Conservation (phyloP, 2,329 filamentous ascomycete species). For the Pezicula radicicola region DNA sequence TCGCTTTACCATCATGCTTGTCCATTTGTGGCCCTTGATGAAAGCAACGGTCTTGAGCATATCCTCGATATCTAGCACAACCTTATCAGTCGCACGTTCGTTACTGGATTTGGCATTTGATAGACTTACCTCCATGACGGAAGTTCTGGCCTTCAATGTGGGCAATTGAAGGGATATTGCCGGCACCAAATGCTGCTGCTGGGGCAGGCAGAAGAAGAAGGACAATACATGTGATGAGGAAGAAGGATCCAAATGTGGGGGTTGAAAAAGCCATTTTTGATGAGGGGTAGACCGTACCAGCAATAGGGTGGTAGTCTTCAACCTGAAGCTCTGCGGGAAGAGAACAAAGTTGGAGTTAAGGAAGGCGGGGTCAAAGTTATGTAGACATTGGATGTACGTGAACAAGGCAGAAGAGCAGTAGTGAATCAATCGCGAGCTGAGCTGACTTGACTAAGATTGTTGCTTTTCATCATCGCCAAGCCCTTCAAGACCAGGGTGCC, state of each 20-base stretch:
- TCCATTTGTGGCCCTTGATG: slow-evolving; percentile 81
- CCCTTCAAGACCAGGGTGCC: too few species aligned
- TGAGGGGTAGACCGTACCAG: neutral
- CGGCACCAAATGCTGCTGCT: slow-evolving; percentile 63
- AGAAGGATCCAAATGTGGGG: slow-evolving; percentile 18
- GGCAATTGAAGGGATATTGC: slow-evolving; percentile 66
- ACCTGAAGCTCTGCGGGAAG: too few species aligned
- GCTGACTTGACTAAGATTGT: too few species aligned
- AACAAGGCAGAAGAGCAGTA: too few species aligned
- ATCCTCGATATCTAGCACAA: slow-evolving; percentile 69
- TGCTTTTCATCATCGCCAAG: too few species aligned
- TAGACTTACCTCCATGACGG: slow-evolving; percentile 57
- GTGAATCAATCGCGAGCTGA: too few species aligned
- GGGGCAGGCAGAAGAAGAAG: slow-evolving; percentile 55
- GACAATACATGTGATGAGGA: slow-evolving; percentile 50
- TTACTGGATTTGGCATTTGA: neutral
- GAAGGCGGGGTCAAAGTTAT: neutral
- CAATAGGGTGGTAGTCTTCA: too few species aligned
- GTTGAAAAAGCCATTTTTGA: slow-evolving; percentile 15
- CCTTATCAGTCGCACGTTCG: neutral
- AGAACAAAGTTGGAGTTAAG: too few species aligned
- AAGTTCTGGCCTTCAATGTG: slow-evolving; percentile 62
- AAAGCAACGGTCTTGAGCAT: slow-evolving; percentile 76
- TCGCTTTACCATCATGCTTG: slow-evolving; percentile 71
- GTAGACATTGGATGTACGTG: neutral